A percentile compares a stretch with the other conserved stretches of the same genome.
These are phyloP conservation scores for Saccharomycopsis fermentans DNA, from an alignment of 805 yeast genomes.

Conservation along the genomic window DNA sequence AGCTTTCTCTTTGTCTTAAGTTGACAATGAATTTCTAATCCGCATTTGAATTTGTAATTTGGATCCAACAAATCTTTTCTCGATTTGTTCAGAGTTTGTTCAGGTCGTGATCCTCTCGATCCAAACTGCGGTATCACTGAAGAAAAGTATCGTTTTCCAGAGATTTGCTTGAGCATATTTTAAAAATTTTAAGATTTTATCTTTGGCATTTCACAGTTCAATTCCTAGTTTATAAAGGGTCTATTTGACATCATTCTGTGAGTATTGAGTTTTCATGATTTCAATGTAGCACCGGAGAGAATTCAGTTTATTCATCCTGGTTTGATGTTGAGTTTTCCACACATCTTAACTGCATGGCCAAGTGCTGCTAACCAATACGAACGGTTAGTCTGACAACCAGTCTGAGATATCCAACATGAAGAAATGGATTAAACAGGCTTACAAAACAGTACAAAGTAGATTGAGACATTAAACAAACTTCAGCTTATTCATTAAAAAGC, in stretches of 20 bases:
- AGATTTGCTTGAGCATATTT: neutral
- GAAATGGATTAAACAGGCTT: no score
- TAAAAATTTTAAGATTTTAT: no score
- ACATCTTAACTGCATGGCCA: no score
- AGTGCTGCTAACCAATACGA: neutral
- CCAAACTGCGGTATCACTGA: neutral
- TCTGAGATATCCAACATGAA: neutral
- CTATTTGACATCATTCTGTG: no score
- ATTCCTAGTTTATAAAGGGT: no score
- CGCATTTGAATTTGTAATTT: slow-evolving; percentile 52
- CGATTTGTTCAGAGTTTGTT: neutral
- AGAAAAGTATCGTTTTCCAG: neutral
- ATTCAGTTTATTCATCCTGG: no score
- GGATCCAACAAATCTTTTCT: slow-evolving; percentile 8
- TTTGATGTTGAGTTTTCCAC: no score
- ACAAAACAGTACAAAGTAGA: neutral
- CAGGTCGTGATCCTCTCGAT: neutral
- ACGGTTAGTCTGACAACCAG: no score
- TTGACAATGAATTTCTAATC: slow-evolving; percentile 91
- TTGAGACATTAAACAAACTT: slow-evolving; percentile 9
- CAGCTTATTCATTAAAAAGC: slow-evolving; percentile 11
- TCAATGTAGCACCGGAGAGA: no score
- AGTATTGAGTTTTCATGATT: no score
- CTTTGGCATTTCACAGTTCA: no score
- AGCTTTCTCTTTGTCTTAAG: slow-evolving; percentile 63